phyloP scores from a whole-genome alignment of 225 moss, liverwort and hornwort species.

The Physcomitrium patens region DNA sequence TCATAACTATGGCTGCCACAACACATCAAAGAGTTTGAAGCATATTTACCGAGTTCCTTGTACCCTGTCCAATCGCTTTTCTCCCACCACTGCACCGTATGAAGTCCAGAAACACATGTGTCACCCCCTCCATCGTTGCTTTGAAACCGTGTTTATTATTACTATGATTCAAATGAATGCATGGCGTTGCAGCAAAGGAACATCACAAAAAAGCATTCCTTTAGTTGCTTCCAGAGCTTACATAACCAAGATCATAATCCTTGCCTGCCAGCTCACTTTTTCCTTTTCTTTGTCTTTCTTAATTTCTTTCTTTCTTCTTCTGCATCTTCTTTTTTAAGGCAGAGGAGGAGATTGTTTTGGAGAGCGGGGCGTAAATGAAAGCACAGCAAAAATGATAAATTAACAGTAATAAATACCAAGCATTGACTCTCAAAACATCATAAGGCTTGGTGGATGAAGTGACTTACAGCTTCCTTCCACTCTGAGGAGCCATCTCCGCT shows the following conservation, averaged over 20 bases:
- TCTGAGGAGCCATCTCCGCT: constrained; percentile 82
- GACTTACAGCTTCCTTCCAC: constrained; percentile 98
- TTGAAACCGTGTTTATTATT: too few relatives aligned
- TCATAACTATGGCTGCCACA: background rate
- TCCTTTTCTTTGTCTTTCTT: too few relatives aligned
- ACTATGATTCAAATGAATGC: too few relatives aligned
- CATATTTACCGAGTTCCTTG: constrained; percentile 91
- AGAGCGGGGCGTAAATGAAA: background rate
- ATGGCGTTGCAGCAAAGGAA: too few relatives aligned
- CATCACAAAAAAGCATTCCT: too few relatives aligned
- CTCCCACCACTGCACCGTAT: constrained; percentile 94
- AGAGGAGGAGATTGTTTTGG: too few relatives aligned
- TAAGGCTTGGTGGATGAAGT: background rate
- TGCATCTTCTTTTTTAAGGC: too few relatives aligned
- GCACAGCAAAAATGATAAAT: background rate
- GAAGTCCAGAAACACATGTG: constrained; percentile 23
- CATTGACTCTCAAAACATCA: background rate
- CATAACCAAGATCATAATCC: too few relatives aligned
- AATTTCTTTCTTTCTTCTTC: too few relatives aligned
- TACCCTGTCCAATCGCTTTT: constrained; percentile 99
- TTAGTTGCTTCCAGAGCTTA: too few relatives aligned
- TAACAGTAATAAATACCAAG: background rate
- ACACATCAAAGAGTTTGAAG: background rate
- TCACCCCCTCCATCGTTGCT: background rate
- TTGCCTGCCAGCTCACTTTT: too few relatives aligned